Conservation (phyloP, 1,284 basidiomycete genomes). For the Mycosarcoma maydis region DNA sequence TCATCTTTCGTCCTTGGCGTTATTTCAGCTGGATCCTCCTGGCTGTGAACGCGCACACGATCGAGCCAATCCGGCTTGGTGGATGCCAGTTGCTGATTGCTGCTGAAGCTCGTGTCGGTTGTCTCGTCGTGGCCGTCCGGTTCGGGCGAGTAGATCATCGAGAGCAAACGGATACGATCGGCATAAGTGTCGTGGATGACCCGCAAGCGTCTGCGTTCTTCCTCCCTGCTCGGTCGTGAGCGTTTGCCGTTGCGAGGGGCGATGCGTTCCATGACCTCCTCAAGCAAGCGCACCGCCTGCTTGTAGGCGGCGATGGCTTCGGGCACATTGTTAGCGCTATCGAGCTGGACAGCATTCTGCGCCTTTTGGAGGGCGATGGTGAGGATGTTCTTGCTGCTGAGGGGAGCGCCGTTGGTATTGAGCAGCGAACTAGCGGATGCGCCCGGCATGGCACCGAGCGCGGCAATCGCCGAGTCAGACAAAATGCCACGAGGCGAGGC, state of each 20-base stretch:
- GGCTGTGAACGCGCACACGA: constrained; percentile 25
- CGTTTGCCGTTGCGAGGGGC: constrained; percentile 58
- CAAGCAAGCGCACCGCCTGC: constrained; percentile 66
- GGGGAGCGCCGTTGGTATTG: constrained; percentile 49
- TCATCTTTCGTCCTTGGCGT: constrained; percentile 15
- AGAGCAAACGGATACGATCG: constrained; percentile 67
- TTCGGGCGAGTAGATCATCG: constrained; percentile 56
- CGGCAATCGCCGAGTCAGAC: constrained; percentile 48
- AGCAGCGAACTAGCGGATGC: constrained; percentile 35
- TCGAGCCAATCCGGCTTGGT: constrained; percentile 36
- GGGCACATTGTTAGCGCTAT: constrained; percentile 67
- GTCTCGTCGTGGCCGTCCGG: constrained; percentile 9
- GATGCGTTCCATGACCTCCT: constrained; percentile 68
- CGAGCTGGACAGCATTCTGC: constrained; percentile 68
- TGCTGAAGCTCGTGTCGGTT: constrained; percentile 19
- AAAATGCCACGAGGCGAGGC: constrained; percentile 30
- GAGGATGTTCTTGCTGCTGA: constrained; percentile 66
- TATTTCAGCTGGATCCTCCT: neutral
- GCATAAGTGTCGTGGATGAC: constrained; percentile 69
- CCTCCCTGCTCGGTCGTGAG: constrained; percentile 58
- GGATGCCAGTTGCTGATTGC: constrained; percentile 7
- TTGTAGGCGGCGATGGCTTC: constrained; percentile 68
- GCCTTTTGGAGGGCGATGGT: constrained; percentile 68
- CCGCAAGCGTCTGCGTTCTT: constrained; percentile 65
- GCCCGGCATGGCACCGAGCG: constrained; percentile 49